Percentiles rank a stretch among this genome's conserved stretches.
Conservation (phyloP, 257 asterid genomes). For the Linaria vulgaris region DNA sequence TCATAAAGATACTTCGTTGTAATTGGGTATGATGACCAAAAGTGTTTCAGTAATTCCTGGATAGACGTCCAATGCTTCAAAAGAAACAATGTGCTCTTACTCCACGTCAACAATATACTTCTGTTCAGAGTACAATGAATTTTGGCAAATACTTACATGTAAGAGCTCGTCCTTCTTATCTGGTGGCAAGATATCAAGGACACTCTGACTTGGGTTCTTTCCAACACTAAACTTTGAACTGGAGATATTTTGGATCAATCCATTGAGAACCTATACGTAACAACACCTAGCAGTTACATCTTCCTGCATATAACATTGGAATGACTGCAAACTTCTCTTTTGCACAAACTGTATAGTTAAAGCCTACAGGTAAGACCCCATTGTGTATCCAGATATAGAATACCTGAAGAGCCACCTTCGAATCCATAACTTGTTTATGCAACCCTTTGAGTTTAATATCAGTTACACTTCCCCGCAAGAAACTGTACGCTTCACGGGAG, state of each 20-base stretch:
- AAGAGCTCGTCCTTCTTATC: slow-evolving; percentile 67
- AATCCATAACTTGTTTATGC: slow-evolving; percentile 58
- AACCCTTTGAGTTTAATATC: slow-evolving; percentile 61
- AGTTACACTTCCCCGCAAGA: slow-evolving; percentile 44
- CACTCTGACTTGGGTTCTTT: slow-evolving; percentile 71
- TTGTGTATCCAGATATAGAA: slow-evolving; percentile 15
- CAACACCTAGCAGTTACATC: slow-evolving; percentile 23
- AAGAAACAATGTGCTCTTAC: slow-evolving; percentile 17
- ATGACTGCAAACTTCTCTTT: slow-evolving; percentile 14
- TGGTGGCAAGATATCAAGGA: slow-evolving; percentile 77
- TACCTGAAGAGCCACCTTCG: slow-evolving; percentile 87
- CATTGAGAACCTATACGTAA: slow-evolving; percentile 62
- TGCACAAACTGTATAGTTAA: slow-evolving; percentile 12
- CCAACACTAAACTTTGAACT: slow-evolving; percentile 86
- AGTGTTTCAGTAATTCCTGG: slow-evolving; percentile 89
- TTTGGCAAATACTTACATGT: slow-evolving; percentile 52
- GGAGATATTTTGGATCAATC: slow-evolving; percentile 80
- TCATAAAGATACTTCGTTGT: slow-evolving; percentile 64
- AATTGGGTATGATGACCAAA: slow-evolving; percentile 98
- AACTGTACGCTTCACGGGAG: slow-evolving; percentile 62
- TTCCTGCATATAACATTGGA: slow-evolving; percentile 26
- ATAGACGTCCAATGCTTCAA: slow-evolving; percentile 86
- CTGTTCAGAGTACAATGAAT: slow-evolving; percentile 7
- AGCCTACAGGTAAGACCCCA: slow-evolving; percentile 17
- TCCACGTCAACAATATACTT: slow-evolving; percentile 5